Evolutionary conservation across 2,329 filamentous ascomycete species (phyloP).

Genomic region (Talaromyces marneffei): DNA sequence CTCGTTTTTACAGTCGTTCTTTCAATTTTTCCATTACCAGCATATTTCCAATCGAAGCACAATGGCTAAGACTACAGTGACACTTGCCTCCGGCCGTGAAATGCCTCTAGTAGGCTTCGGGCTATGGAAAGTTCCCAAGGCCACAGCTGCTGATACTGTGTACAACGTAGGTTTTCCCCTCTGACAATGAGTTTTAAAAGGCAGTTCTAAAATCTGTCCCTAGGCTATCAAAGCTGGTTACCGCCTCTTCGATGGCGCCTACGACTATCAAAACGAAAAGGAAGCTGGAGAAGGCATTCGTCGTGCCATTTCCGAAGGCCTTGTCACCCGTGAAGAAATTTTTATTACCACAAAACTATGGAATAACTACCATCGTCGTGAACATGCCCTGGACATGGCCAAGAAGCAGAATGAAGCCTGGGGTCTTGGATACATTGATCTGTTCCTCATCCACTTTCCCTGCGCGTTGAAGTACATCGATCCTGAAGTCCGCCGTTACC

Average conservation of each 20-base stretch:
- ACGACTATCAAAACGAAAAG: background rate
- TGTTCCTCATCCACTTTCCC: background rate
- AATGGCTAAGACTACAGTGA: background rate
- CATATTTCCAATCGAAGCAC: background rate
- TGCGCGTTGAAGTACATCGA: background rate
- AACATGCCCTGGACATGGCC: constrained; percentile 15
- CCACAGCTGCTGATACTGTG: background rate
- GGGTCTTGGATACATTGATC: background rate
- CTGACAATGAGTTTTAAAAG: background rate
- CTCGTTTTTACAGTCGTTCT: background rate
- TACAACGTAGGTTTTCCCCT: background rate
- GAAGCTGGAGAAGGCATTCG: background rate
- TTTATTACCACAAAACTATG: background rate
- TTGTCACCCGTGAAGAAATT: background rate
- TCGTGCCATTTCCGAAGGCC: background rate
- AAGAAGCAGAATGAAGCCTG: background rate
- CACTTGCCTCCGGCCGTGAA: background rate
- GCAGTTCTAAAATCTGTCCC: background rate
- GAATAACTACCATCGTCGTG: background rate
- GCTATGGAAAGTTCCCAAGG: background rate
- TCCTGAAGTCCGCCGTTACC: background rate
- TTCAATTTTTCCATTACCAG: background rate
- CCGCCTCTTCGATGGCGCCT: background rate
- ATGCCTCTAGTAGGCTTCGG: background rate
- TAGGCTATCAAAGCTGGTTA: background rate